Evolutionary conservation across 148 eudicot species (phyloP).

Genomic region (Amaranthus palmeri): DNA sequence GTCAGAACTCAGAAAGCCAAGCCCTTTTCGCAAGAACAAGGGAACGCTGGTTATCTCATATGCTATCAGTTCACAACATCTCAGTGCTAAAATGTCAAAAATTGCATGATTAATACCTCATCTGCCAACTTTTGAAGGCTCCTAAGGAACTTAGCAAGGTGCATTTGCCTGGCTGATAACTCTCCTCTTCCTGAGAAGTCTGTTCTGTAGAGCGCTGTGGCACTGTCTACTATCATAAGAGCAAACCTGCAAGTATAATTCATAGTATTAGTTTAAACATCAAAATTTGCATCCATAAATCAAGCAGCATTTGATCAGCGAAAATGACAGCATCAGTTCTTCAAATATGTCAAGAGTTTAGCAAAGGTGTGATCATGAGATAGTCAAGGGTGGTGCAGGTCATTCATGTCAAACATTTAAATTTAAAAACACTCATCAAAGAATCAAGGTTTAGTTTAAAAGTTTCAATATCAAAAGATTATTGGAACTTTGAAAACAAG

Average conservation of each 20-base stretch:
- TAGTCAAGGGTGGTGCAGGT: no score
- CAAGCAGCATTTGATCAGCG: not conserved
- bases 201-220: slow-evolving; percentile 95
- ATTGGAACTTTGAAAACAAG: not conserved
- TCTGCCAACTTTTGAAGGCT: slow-evolving; percentile 97
- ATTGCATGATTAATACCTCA: slow-evolving; percentile 45
- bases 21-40: no score
- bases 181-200: slow-evolving; percentile 98
- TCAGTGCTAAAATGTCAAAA: not conserved
- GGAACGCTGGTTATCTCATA: not conserved
- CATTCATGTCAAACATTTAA: no score
- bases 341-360: not conserved
- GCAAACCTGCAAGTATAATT: slow-evolving; percentile 61
- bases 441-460: no score
- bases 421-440: no score
- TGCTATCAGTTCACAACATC: not conserved
- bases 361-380: no score
- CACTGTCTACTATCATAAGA: slow-evolving; percentile 95
- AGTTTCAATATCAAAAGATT: not conserved
- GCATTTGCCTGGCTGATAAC: slow-evolving; percentile 95
- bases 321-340: not conserved
- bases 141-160: slow-evolving; percentile 88
- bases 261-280: not conserved
- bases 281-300: not conserved
- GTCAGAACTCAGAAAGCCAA: no score